phyloP scores from a whole-genome alignment of 1,284 basidiomycete species.

The Heterobasidion occidentale region DNA sequence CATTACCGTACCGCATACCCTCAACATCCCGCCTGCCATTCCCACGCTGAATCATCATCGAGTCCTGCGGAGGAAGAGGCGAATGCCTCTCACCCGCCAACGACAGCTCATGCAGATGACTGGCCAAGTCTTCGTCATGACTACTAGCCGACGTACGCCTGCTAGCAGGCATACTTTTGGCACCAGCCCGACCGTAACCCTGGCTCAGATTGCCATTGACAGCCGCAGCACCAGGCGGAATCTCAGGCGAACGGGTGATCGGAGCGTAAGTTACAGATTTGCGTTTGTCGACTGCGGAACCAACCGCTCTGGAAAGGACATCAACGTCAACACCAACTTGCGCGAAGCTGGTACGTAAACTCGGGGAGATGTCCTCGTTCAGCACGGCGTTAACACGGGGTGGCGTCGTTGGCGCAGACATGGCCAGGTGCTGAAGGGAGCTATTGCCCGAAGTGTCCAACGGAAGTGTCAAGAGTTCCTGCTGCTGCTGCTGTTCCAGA shows the following conservation, averaged over 20 bases:
- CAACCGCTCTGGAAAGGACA: conserved; percentile 55
- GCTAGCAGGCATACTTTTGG: conserved; percentile 85
- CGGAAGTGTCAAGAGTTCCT: conserved; percentile 64
- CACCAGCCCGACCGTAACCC: conserved; percentile 55
- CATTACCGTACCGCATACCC: conserved; percentile 44
- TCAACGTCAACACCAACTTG: conserved; percentile 50
- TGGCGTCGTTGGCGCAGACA: conserved; percentile 77
- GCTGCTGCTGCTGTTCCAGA: conserved; percentile 86
- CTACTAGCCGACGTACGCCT: conserved; percentile 75
- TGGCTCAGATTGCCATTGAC: conserved; percentile 32
- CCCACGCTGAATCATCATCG: conserved; percentile 35
- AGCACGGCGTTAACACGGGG: conserved; percentile 66
- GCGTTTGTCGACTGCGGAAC: conserved; percentile 65
- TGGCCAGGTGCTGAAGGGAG: conserved; percentile 59
- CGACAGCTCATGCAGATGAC: conserved; percentile 61
- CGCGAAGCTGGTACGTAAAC: conserved; percentile 33
- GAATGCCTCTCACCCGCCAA: conserved; percentile 57
- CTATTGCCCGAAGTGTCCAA: conserved; percentile 42
- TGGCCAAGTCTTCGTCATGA: conserved; percentile 72
- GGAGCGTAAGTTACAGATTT: conserved; percentile 83
- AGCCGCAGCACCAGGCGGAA: conserved; percentile 27
- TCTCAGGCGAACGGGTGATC: conserved; percentile 63
- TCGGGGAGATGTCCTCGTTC: conserved; percentile 31
- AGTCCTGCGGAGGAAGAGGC: conserved; percentile 32
- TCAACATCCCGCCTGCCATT: conserved; percentile 43